Evolutionary conservation across 2,329 filamentous ascomycete species (phyloP).

Genomic region (Penicillium glabrum): DNA sequence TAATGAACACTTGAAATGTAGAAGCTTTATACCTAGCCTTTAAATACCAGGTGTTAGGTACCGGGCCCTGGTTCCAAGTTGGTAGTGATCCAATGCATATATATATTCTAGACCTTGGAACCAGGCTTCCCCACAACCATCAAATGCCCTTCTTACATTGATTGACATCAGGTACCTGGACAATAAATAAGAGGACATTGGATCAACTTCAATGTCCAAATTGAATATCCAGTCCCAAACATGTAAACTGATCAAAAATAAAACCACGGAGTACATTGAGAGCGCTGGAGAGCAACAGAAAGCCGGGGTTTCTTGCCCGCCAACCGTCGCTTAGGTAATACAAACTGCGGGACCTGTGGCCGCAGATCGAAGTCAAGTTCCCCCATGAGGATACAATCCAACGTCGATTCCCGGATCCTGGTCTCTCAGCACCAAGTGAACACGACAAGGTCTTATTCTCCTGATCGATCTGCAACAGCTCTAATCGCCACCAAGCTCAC

Average conservation of each 20-base stretch:
- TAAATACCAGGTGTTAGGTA: too few relatives aligned
- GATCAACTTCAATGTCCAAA: background rate
- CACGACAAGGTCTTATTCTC: fast-evolving
- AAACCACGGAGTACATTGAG: background rate
- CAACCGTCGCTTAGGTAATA: background rate
- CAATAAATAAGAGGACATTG: too few relatives aligned
- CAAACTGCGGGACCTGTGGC: background rate
- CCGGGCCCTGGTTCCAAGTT: too few relatives aligned
- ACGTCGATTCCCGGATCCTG: background rate
- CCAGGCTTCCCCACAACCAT: too few relatives aligned
- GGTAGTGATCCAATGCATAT: too few relatives aligned
- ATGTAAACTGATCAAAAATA: too few relatives aligned
- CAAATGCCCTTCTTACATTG: background rate
- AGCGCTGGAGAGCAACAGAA: background rate
- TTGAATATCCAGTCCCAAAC: background rate
- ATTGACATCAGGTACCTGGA: background rate
- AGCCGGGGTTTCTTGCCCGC: background rate
- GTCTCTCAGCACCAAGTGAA: background rate
- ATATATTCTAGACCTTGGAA: too few relatives aligned
- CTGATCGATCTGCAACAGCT: background rate
- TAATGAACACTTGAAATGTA: too few relatives aligned
- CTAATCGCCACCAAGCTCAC: background rate
- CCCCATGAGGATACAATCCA: background rate
- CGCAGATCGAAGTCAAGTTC: conserved; percentile 1
- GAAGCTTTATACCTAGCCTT: too few relatives aligned